phyloP scores from a whole-genome alignment of 768 basidiomycete genomes.

The Phlebiopsis flavidoalba region DNA sequence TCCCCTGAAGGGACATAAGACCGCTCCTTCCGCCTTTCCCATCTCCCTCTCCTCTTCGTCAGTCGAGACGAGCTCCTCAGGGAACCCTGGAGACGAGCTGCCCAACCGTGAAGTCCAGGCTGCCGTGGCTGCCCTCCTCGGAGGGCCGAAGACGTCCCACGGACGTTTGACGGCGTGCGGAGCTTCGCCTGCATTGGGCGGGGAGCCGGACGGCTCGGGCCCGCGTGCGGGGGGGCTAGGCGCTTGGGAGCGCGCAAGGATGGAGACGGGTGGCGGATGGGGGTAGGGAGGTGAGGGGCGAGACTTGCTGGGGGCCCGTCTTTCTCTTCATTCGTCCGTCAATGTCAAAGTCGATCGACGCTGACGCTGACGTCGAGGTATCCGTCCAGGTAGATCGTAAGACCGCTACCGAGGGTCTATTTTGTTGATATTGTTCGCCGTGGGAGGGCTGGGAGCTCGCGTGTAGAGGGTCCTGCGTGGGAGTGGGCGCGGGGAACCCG shows the following conservation, averaged over 20 bases:
- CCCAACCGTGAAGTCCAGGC: not conserved
- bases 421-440: not conserved
- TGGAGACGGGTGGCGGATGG: not conserved
- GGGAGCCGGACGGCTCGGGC: not conserved
- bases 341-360: not conserved
- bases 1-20: not conserved
- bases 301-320: conserved; percentile 3
- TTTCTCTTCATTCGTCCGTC: not conserved
- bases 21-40: not conserved
- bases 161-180: not conserved
- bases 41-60: not conserved
- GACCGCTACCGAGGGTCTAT: not conserved
- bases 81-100: not conserved
- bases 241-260: not conserved
- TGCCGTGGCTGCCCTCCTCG: conserved; percentile 2
- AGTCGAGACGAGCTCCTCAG: not conserved
- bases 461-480: too few relatives aligned
- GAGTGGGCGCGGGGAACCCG: not conserved
- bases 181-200: not conserved
- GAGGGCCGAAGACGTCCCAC: not conserved
- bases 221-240: not conserved
- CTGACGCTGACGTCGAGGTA: not conserved
- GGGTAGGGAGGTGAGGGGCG: not conserved
- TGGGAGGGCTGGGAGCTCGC: not conserved
- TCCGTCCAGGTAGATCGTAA: not conserved